Evolutionary conservation across 495 filamentous ascomycete genomes (phyloP), one percentile per base, ranked within the genome.

Genomic region (Diplogelasinospora grovesii): DNA sequence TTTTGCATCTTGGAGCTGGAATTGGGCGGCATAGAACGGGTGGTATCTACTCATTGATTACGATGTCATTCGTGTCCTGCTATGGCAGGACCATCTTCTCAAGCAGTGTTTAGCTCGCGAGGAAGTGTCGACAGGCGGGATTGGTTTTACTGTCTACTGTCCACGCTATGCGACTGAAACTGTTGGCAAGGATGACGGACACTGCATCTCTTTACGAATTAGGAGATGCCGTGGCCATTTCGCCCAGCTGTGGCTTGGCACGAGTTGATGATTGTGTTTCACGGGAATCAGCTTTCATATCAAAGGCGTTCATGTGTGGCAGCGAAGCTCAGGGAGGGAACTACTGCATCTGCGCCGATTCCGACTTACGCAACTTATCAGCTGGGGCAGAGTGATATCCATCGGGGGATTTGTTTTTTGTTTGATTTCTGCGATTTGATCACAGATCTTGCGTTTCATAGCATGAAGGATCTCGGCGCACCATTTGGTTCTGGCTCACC

Each of bases 141-240:
- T 22, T 36, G 22, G 22, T 23, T 20, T 44, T 38, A 19, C 10
- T 23, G 14, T 46, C 34, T 15, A 10, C 22, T 38, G 54, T 54
- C 46, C 36, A 54, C 54, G 48, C 51, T 34, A 57, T 36, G 54
- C 54, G 41, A 52, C 36, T 45, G 31, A 26, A 43, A 30, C 36
- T 24, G 15, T n/a, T 36, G 1, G 20, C n/a, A 23, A 28, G 19
- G 31, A 14, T 33, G 29, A 20, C 24, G 13, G n/a, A 23, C 19
- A 29, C 27, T 41, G 29, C 3, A 27, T 30, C 37, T 36, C 21
- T 26, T 42, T 38, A 16, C 11, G 20, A 8, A 15, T 26, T 26
- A 21, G 9, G 29, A 11, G 9, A 11, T 5, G 10, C 15, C 15
- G 8, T 21, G 16, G 25, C 26, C 25, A 22, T 3, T 20, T 22